Evolutionary conservation across 306 rosid genomes (phyloP).

Genomic region (Acacia melanoxylon): DNA sequence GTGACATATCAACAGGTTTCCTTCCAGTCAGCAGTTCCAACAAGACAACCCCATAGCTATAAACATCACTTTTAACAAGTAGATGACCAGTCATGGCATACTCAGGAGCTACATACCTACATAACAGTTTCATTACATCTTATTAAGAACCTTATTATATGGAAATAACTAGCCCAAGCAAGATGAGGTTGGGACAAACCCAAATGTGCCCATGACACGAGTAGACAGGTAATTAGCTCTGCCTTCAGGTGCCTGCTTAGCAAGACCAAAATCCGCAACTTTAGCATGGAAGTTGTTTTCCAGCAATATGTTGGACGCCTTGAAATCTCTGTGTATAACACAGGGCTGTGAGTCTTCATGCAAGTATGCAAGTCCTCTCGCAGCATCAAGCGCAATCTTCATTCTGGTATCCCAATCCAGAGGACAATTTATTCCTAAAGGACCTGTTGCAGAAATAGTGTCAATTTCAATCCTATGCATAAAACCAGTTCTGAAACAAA

Average conservation of each 20-base stretch:
- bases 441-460: slow-evolving; percentile 56
- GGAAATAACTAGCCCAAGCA: slow-evolving; percentile 20
- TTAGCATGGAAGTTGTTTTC: slow-evolving; percentile 92
- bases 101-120: slow-evolving; percentile 98
- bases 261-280: slow-evolving; percentile 98
- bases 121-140: slow-evolving; percentile 34
- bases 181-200: slow-evolving; percentile 57
- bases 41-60: slow-evolving; percentile 94
- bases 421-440: slow-evolving; percentile 89
- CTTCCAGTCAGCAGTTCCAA: slow-evolving; percentile 89
- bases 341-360: slow-evolving; percentile 98
- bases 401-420: slow-evolving; percentile 97
- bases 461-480: slow-evolving; percentile 20
- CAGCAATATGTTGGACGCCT: slow-evolving; percentile 94
- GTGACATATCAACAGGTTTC: slow-evolving; percentile 98
- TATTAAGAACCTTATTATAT: slow-evolving; percentile 22
- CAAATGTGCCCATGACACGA: slow-evolving; percentile 99
- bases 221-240: slow-evolving; percentile 85
- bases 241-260: slow-evolving; percentile 97
- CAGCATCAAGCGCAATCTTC: slow-evolving; percentile 98
- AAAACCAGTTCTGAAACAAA: slow-evolving; percentile 3
- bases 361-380: slow-evolving; percentile 93
- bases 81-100: slow-evolving; percentile 98
- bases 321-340: slow-evolving; percentile 93
- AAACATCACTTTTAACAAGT: slow-evolving; percentile 94